Evolutionary conservation across 495 filamentous ascomycete species (phyloP).

Genomic region (Cenococcum geophilum): DNA sequence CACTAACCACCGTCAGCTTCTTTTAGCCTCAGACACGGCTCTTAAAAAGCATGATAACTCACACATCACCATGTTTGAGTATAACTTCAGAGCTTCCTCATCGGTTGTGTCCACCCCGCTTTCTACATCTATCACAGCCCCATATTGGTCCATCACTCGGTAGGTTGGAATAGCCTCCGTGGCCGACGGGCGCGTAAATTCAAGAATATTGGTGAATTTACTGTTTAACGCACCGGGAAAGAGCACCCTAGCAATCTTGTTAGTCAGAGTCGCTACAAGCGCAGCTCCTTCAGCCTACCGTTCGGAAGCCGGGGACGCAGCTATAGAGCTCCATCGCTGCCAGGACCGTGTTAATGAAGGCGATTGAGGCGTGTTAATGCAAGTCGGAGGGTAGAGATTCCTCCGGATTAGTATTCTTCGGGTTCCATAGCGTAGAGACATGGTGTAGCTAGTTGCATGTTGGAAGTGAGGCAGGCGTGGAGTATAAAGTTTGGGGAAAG

Average conservation of each 20-base stretch:
- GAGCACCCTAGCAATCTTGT: conserved; percentile 52
- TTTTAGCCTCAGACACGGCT: neutral
- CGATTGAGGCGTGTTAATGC: conserved; percentile 14
- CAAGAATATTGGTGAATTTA: conserved; percentile 74
- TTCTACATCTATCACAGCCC: conserved; percentile 65
- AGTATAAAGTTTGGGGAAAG: conserved; percentile 16
- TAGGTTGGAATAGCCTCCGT: conserved; percentile 74
- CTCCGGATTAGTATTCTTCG: conserved; percentile 9
- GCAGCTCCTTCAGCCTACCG: conserved; percentile 13
- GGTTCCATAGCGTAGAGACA: conserved; percentile 21
- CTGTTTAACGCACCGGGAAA: conserved; percentile 96
- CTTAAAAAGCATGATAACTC: conserved; percentile 14
- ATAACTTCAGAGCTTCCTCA: conserved; percentile 60
- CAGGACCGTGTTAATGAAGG: conserved; percentile 7
- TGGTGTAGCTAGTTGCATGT: conserved; percentile 6
- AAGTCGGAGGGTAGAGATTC: neutral
- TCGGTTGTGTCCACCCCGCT: conserved; percentile 56
- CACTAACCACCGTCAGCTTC: conserved; percentile 41
- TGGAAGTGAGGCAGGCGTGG: neutral
- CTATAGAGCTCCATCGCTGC: conserved; percentile 21
- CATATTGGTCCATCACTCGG: conserved; percentile 78
- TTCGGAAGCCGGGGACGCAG: conserved; percentile 25
- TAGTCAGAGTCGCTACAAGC: neutral
- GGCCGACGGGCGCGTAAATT: conserved; percentile 63
- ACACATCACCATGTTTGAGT: conserved; percentile 63